phyloP scores from a whole-genome alignment of 75 land plant species.

The Larix kaempferi region DNA sequence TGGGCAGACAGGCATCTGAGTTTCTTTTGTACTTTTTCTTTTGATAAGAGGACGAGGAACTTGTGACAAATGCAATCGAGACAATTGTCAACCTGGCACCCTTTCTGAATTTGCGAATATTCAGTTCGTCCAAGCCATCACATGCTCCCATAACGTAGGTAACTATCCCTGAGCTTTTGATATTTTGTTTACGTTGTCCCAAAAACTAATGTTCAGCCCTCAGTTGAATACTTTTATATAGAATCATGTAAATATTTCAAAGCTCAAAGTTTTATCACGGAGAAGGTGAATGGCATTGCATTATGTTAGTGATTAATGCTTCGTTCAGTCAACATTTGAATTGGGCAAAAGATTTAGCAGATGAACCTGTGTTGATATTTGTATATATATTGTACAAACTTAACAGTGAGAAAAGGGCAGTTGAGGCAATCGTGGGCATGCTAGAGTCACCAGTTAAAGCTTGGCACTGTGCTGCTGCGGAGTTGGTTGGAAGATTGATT shows the following conservation, averaged over 20 bases:
- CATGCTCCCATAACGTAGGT: slow-evolving; percentile 62
- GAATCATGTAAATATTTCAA: background rate
- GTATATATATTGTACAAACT: background rate
- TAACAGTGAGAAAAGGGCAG: slow-evolving; percentile 79
- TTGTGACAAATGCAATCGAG: slow-evolving; percentile 94
- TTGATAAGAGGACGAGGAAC: slow-evolving; percentile 93
- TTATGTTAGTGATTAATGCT: background rate
- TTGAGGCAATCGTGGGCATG: slow-evolving; percentile 83
- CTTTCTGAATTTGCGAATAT: slow-evolving; percentile 71
- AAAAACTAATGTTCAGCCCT: background rate
- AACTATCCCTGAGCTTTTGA: background rate
- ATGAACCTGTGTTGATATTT: background rate
- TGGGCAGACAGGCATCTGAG: slow-evolving; percentile 1
- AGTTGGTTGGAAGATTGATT: slow-evolving; percentile 83
- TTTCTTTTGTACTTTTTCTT: slow-evolving; percentile 1
- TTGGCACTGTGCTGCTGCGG: slow-evolving; percentile 98
- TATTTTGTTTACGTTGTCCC: slow-evolving; percentile 3
- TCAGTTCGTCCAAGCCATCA: slow-evolving; percentile 75
- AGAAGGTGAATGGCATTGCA: background rate
- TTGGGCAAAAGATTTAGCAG: background rate
- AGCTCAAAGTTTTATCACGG: background rate
- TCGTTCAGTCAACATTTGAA: background rate
- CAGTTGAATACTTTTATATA: background rate
- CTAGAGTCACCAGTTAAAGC: slow-evolving; percentile 72
- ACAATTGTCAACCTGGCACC: slow-evolving; percentile 88